Evolutionary conservation across 2,329 filamentous ascomycete species (phyloP), one percentile per base, ranked within the genome.

Genomic region (Plectosphaerella cucumerina): DNA sequence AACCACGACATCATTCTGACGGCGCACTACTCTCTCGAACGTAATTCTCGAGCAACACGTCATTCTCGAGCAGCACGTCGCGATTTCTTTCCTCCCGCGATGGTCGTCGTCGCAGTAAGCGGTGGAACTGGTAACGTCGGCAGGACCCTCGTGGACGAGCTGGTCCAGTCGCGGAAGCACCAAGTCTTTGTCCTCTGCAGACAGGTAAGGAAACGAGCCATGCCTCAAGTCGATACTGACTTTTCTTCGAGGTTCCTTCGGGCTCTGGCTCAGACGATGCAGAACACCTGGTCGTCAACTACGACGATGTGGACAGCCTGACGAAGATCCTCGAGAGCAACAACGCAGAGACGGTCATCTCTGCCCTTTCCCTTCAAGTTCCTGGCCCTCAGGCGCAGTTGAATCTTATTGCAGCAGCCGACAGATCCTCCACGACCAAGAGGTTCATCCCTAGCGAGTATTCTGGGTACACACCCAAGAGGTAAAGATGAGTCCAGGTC

Each of bases 41-140:
- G n/a, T n/a, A n/a, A n/a, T n/a, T n/a, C n/a, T n/a, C n/a, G n/a
- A n/a, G n/a, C n/a, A n/a, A n/a, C n/a, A n/a, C n/a, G n/a, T n/a
- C n/a, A n/a, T n/a, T n/a, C n/a, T n/a, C n/a, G n/a, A n/a, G n/a
- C n/a, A n/a, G n/a, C n/a, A n/a, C n/a, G n/a, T n/a, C n/a, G n/a
- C n/a, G 58, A 59, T 72, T 72, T 76, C 77, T n/a, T n/a, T n/a
- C n/a, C n/a, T n/a, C 8, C 14, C 31, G 43, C 14, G 5, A 53
- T 53, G 52, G 17, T 23, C 11, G 59, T 69, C 12, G 60, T 78
- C 35, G 75, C 72, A 44, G 68, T 78, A n/a, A 70, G 71, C 11
- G 75, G 75, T 42, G 75, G 75, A 4, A 70, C 68, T 2, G 74
- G 74, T n/a, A 62, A 62, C 11, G 60, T 78, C 2, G 75, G 75